Evolutionary conservation across 2,329 filamentous ascomycete species (phyloP).

Genomic region (Cladophialophora bantiana): DNA sequence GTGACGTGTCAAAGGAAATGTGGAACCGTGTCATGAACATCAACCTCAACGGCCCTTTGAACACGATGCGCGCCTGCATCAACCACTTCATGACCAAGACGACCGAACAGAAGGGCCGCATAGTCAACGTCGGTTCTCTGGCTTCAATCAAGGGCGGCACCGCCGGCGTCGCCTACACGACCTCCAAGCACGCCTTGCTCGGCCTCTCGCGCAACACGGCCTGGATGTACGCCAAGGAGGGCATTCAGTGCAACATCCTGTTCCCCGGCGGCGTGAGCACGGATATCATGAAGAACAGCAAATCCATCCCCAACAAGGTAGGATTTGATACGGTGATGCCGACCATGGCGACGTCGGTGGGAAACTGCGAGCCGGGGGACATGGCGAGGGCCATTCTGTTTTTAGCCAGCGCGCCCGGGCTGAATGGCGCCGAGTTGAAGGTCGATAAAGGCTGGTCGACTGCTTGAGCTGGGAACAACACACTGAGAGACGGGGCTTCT

Average conservation of each 20-base stretch:
- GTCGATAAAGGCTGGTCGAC: conserved; percentile 14
- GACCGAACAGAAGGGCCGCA: conserved; percentile 18
- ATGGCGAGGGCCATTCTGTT: conserved; percentile 16
- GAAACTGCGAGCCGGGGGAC: conserved; percentile 14
- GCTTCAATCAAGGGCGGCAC: conserved; percentile 18
- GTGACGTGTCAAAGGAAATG: conserved; percentile 16
- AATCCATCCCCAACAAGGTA: conserved; percentile 8
- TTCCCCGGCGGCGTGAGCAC: conserved; percentile 18
- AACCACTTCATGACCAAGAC: conserved; percentile 15
- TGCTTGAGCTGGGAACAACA: background rate
- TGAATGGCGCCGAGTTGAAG: conserved; percentile 16
- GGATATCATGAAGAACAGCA: conserved; percentile 19
- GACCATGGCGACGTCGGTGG: conserved; percentile 11
- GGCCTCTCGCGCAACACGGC: conserved; percentile 19
- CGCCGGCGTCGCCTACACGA: conserved; percentile 16
- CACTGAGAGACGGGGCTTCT: background rate
- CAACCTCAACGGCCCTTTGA: conserved; percentile 18
- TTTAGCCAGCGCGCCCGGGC: conserved; percentile 1
- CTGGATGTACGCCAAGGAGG: conserved; percentile 24
- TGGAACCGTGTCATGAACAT: conserved; percentile 20
- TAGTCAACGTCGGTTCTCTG: conserved; percentile 20
- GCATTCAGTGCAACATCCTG: conserved; percentile 18
- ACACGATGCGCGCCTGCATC: conserved; percentile 17
- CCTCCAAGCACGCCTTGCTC: conserved; percentile 20
- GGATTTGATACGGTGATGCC: conserved; percentile 18